phyloP scores from a whole-genome alignment of 1,139 yeast genomes.

The Pichia kudriavzevii region DNA sequence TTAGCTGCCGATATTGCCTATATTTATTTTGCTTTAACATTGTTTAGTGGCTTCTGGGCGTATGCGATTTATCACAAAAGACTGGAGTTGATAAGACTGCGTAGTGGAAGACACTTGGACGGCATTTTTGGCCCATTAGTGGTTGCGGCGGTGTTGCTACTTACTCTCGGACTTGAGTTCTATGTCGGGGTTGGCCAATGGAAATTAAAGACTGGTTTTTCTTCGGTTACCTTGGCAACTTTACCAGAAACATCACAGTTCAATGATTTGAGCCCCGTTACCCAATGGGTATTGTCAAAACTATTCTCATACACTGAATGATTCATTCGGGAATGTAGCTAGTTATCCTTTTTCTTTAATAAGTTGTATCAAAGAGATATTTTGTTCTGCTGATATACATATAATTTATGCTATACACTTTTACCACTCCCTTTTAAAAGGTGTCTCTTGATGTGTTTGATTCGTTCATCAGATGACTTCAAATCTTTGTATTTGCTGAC shows the following conservation, averaged over 20 bases:
- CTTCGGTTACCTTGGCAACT: constrained; percentile 7
- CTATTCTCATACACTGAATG: constrained; percentile 18
- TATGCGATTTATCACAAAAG: constrained; percentile 68
- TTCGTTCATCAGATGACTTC: constrained; percentile 20
- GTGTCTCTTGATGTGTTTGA: constrained; percentile 23
- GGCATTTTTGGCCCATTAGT: constrained; percentile 83
- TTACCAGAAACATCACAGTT: constrained; percentile 14
- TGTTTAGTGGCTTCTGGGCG: constrained; percentile 87
- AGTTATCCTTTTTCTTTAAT: constrained; percentile 1
- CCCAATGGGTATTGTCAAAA: constrained; percentile 21
- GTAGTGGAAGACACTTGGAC: constrained; percentile 85
- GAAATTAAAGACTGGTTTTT: constrained; percentile 19
- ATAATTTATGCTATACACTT: background rate
- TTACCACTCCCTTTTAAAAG: constrained; percentile 14
- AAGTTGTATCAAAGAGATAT: background rate
- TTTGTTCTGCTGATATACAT: background rate
- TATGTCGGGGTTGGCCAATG: constrained; percentile 51
- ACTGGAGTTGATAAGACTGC: constrained; percentile 62
- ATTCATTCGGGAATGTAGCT: background rate
- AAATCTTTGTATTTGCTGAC: constrained; percentile 18
- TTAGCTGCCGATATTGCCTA: constrained; percentile 66
- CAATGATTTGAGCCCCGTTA: constrained; percentile 22
- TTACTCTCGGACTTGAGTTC: constrained; percentile 67
- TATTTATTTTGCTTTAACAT: constrained; percentile 67
- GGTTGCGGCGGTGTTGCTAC: constrained; percentile 60